phyloP scores from a whole-genome alignment of 176 grass and related monocot species.

The Cenchrus fungigraminus region DNA sequence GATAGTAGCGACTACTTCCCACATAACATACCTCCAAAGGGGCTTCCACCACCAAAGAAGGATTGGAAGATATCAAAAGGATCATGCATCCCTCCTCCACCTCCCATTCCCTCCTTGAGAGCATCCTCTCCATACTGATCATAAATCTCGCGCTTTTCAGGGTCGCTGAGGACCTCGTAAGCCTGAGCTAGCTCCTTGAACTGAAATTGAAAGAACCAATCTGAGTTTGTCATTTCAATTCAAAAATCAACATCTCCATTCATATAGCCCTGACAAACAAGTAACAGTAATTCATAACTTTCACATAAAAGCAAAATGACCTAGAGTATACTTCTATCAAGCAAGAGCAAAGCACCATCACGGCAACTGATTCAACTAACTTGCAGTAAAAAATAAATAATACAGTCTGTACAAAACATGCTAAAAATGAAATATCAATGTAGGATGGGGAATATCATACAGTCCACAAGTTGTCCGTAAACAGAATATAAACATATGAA shows the following conservation, averaged over 20 bases:
- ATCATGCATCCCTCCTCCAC: conserved; percentile 65
- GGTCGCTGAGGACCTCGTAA: conserved; percentile 90
- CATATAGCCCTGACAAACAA: background rate
- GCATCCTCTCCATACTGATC: conserved; percentile 96
- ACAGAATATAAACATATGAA: background rate
- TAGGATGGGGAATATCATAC: background rate
- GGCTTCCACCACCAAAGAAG: conserved; percentile 71
- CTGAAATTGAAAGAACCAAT: conserved; percentile 31
- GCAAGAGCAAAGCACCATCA: background rate
- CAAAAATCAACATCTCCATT: background rate
- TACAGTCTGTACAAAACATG: background rate
- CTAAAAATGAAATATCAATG: background rate
- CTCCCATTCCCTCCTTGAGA: conserved; percentile 91
- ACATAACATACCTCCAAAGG: conserved; percentile 64
- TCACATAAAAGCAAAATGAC: background rate
- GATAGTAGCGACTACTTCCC: background rate
- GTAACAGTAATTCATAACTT: no score
- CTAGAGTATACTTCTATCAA: background rate
- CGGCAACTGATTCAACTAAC: background rate
- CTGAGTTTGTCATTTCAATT: background rate
- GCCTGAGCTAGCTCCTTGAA: conserved; percentile 94
- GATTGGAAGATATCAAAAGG: conserved; percentile 89
- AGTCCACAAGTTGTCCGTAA: no score
- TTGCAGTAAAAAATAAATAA: background rate
- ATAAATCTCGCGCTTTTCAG: conserved; percentile 86